phyloP scores from a whole-genome alignment of 78 protist genomes.

The Polysphondylium violaceum region DNA sequence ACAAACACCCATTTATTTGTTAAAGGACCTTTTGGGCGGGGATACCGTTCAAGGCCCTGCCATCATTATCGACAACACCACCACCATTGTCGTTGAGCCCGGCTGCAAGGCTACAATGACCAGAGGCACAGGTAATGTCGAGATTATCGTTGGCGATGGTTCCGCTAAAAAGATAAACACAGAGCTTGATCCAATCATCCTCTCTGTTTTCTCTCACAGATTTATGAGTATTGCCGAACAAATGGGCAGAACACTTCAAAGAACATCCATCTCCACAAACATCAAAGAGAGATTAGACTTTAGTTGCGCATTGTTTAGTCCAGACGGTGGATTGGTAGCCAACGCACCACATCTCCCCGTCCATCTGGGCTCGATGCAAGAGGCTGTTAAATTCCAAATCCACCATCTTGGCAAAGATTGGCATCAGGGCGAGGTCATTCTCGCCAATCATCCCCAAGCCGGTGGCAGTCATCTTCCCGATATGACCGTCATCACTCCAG shows the following conservation, averaged over 20 bases:
- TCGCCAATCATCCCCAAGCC: constrained; percentile 94
- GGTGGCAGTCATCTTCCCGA: constrained; percentile 98
- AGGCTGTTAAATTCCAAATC: constrained; percentile 90
- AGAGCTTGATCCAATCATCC: constrained; percentile 84
- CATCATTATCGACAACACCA: constrained; percentile 82
- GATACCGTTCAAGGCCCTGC: constrained; percentile 90
- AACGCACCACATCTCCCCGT: constrained; percentile 99
- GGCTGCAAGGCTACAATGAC: constrained; percentile 77
- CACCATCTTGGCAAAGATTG: constrained; percentile 7
- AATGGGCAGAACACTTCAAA: constrained; percentile 96
- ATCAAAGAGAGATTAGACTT: constrained; percentile 97
- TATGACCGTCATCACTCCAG: constrained; percentile 97
- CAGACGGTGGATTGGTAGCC: constrained; percentile 95
- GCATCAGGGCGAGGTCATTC: constrained; percentile 93
- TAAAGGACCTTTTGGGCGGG: constrained; percentile 43
- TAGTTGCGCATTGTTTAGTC: constrained; percentile 95
- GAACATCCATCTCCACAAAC: constrained; percentile 95
- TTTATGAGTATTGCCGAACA: constrained; percentile 99
- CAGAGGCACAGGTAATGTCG: constrained; percentile 82
- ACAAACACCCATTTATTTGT: constrained; percentile 73
- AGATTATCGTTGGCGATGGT: constrained; percentile 64
- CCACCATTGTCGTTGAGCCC: constrained; percentile 93
- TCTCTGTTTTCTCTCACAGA: constrained; percentile 92
- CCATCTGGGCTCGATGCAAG: constrained; percentile 96
- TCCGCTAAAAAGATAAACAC: neutral